Evolutionary conservation across 1,284 basidiomycete species (phyloP).

Genomic region (Ustanciosporium gigantosporum): DNA sequence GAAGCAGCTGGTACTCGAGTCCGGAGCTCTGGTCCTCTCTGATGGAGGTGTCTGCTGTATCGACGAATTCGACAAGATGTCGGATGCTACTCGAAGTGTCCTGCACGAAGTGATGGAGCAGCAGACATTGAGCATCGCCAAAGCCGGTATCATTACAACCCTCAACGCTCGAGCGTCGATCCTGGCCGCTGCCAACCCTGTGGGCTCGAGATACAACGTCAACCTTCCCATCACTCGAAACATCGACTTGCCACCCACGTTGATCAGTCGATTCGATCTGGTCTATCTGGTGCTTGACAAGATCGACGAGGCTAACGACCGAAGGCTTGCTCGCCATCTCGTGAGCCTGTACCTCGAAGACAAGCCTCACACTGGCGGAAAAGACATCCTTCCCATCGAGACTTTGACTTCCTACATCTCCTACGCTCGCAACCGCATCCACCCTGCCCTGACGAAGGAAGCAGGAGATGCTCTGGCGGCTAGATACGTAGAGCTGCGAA

Average conservation of each 20-base stretch:
- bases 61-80: slow-evolving; percentile 99
- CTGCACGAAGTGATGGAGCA: slow-evolving; percentile 99
- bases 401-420: slow-evolving; percentile 92
- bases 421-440: slow-evolving; percentile 84
- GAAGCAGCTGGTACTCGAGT: slow-evolving; percentile 95
- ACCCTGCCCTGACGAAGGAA: slow-evolving; percentile 84
- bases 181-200: slow-evolving; percentile 93
- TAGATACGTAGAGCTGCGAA: slow-evolving; percentile 90
- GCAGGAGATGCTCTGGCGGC: slow-evolving; percentile 82
- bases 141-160: slow-evolving; percentile 98
- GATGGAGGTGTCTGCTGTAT: slow-evolving; percentile 99
- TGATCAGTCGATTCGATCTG: slow-evolving; percentile 96
- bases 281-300: slow-evolving; percentile 97
- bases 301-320: slow-evolving; percentile 80
- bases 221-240: slow-evolving; percentile 74
- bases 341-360: slow-evolving; percentile 94
- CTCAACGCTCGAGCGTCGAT: slow-evolving; percentile 96
- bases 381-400: slow-evolving; percentile 81
- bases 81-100: slow-evolving; percentile 91
- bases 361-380: slow-evolving; percentile 70
- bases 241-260: slow-evolving; percentile 84
- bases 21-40: slow-evolving; percentile 92
- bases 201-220: slow-evolving; percentile 92
- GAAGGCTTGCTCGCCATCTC: slow-evolving; percentile 88
- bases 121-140: slow-evolving; percentile 99